These are phyloP conservation scores for Cymbopogon citratus DNA, from an alignment of 176 grass and related monocot species.

Conservation along the genomic window DNA sequence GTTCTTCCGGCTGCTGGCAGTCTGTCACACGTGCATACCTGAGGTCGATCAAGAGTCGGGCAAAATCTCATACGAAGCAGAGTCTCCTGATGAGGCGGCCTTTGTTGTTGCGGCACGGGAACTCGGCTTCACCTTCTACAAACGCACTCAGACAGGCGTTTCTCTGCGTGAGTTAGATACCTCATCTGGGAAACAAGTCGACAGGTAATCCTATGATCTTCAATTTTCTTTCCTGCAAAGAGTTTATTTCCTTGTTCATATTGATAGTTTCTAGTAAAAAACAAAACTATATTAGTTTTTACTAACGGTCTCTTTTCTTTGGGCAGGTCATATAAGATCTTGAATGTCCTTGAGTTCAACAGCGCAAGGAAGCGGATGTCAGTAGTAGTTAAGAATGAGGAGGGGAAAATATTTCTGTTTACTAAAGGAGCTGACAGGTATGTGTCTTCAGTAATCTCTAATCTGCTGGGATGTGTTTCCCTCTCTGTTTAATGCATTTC, in stretches of 20 bases:
- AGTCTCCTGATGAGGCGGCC: slow-evolving; percentile 88
- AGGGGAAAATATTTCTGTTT: slow-evolving; percentile 63
- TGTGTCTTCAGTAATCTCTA: neutral
- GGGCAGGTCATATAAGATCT: slow-evolving; percentile 59
- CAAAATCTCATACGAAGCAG: slow-evolving; percentile 79
- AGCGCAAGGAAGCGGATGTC: slow-evolving; percentile 87
- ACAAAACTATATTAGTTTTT: no score
- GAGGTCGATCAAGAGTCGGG: slow-evolving; percentile 63
- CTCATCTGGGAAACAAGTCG: slow-evolving; percentile 37
- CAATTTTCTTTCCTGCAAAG: neutral
- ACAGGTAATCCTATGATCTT: slow-evolving; percentile 42
- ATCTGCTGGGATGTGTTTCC: neutral
- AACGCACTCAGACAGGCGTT: slow-evolving; percentile 60
- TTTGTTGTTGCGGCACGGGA: slow-evolving; percentile 79
- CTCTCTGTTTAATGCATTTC: neutral
- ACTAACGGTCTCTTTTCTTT: no score
- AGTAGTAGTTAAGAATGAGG: slow-evolving; percentile 64
- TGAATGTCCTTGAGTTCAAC: slow-evolving; percentile 89
- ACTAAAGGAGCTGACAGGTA: slow-evolving; percentile 95
- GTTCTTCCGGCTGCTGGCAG: slow-evolving; percentile 62
- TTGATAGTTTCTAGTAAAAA: no score
- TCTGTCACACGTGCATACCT: slow-evolving; percentile 91
- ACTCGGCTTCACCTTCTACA: slow-evolving; percentile 78
- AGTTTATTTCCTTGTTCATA: no score
- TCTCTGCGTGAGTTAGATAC: slow-evolving; percentile 65